Conservation (phyloP, 2,329 filamentous ascomycete genomes). For the Verticillium nonalfalfae region DNA sequence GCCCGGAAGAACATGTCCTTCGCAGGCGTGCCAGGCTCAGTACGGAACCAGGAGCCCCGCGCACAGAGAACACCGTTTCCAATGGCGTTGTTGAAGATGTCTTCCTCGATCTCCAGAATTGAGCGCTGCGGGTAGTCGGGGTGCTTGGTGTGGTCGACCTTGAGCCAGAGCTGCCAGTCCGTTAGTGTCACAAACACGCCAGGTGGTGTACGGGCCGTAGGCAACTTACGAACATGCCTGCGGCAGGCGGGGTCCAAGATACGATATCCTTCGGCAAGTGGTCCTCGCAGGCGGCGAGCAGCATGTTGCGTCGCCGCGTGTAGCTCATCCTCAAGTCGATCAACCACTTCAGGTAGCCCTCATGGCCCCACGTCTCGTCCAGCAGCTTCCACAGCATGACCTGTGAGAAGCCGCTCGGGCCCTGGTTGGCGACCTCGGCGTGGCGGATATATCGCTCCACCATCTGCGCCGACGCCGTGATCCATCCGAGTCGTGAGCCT, state of each 20-base stretch:
- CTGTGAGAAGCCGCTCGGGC: slow-evolving; percentile 79
- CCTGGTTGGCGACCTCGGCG: slow-evolving; percentile 78
- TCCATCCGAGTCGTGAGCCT: slow-evolving; percentile 78
- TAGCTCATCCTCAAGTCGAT: slow-evolving; percentile 78
- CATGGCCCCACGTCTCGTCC: slow-evolving; percentile 91
- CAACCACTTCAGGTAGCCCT: slow-evolving; percentile 84
- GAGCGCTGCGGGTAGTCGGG: slow-evolving; percentile 47
- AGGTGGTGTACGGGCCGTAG: background rate
- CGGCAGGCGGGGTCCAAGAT: slow-evolving; percentile 71
- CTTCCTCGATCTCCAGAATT: slow-evolving; percentile 69
- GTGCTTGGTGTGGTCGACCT: slow-evolving; percentile 60
- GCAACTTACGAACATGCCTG: slow-evolving; percentile 89
- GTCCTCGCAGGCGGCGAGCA: slow-evolving; percentile 74
- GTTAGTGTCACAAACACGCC: background rate
- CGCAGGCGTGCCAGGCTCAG: slow-evolving; percentile 55
- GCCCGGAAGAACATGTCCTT: slow-evolving; percentile 78
- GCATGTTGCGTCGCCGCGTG: slow-evolving; percentile 67
- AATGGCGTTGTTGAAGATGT: slow-evolving; percentile 75
- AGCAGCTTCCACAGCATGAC: slow-evolving; percentile 81
- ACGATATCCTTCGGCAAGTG: slow-evolving; percentile 69
- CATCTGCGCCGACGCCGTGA: slow-evolving; percentile 80
- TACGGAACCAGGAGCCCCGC: slow-evolving; percentile 85
- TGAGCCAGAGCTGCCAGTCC: slow-evolving; percentile 59
- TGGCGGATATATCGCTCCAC: slow-evolving; percentile 77
- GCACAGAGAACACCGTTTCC: slow-evolving; percentile 73